Percentiles rank a stretch among this genome's conserved stretches.
phyloP scores from a whole-genome alignment of 306 rosid genomes.

The Rosa multiflora region DNA sequence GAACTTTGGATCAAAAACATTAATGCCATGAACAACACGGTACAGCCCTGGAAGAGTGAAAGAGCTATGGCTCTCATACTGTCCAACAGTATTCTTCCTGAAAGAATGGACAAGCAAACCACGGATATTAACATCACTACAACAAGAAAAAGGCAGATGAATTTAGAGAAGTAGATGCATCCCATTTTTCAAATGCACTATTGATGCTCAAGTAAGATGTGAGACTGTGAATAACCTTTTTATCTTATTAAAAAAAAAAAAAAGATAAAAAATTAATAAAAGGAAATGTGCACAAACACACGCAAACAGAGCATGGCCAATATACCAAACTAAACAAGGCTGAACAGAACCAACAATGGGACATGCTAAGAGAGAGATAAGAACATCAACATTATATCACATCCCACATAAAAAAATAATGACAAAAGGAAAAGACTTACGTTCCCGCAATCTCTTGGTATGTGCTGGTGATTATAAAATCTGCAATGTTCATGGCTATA shows the following conservation, averaged over 20 bases:
- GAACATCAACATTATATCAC: neutral
- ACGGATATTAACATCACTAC: constrained; percentile 10
- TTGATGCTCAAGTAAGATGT: neutral
- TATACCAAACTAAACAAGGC: neutral
- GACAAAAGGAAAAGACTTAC: constrained; percentile 36
- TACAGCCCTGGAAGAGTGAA: constrained; percentile 92
- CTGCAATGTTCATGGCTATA: constrained; percentile 91
- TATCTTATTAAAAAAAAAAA: neutral
- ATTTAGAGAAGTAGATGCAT: neutral
- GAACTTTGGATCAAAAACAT: constrained; percentile 98
- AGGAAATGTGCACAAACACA: too few species aligned
- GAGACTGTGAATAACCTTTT: neutral
- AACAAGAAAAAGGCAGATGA: constrained; percentile 2
- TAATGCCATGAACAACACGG: constrained; percentile 92
- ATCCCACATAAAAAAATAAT: neutral
- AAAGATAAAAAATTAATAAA: too few species aligned
- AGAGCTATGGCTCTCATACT: constrained; percentile 86
- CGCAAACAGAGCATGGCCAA: neutral
- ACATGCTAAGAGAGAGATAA: too few species aligned
- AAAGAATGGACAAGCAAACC: constrained; percentile 30
- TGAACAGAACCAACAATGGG: neutral
- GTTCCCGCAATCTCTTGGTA: constrained; percentile 98
- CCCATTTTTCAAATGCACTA: neutral
- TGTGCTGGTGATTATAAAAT: constrained; percentile 95
- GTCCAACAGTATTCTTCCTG: constrained; percentile 92